These are phyloP conservation scores for Penicillium bialowiezense DNA, from an alignment of 495 filamentous ascomycete species.

Conservation along the genomic window DNA sequence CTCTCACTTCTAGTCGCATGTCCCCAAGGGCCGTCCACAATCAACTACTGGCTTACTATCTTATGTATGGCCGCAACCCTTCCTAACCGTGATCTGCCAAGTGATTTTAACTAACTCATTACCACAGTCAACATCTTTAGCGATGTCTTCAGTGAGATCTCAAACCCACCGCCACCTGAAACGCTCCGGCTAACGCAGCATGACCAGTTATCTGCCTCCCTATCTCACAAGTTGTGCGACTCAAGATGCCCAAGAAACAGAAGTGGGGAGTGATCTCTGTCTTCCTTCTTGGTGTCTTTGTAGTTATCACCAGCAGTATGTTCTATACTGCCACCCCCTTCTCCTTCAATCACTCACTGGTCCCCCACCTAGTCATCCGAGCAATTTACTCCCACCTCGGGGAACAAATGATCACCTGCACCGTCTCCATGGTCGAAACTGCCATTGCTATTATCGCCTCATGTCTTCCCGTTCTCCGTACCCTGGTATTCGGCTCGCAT, in stretches of 20 bases:
- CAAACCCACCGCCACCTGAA: neutral
- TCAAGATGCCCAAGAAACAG: constrained; percentile 22
- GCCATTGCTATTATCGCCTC: constrained; percentile 26
- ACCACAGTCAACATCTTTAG: constrained; percentile 24
- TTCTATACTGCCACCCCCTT: neutral
- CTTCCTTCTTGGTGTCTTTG: constrained; percentile 21
- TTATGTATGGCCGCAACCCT: constrained; percentile 12
- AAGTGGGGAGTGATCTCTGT: constrained; percentile 21
- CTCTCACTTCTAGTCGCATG: constrained; percentile 15
- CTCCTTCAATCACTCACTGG: neutral
- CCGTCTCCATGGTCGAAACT: constrained; percentile 28
- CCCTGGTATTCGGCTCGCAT: constrained; percentile 20
- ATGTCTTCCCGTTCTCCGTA: constrained; percentile 27
- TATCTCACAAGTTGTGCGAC: constrained; percentile 18
- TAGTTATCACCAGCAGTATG: constrained; percentile 25
- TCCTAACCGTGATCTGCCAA: neutral
- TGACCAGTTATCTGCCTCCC: constrained; percentile 21
- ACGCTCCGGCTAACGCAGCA: neutral
- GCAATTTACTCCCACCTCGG: constrained; percentile 22
- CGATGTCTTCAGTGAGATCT: constrained; percentile 19
- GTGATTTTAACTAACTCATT: too few relatives aligned
- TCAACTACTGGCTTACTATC: constrained; percentile 25
- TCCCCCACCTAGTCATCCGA: constrained; percentile 15
- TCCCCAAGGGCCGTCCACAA: constrained; percentile 7
- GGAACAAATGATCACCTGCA: constrained; percentile 27